A percentile compares a stretch with the other conserved stretches of the same genome.
Conservation (phyloP, 1,284 basidiomycete species). For the Clitocybe nebularis region DNA sequence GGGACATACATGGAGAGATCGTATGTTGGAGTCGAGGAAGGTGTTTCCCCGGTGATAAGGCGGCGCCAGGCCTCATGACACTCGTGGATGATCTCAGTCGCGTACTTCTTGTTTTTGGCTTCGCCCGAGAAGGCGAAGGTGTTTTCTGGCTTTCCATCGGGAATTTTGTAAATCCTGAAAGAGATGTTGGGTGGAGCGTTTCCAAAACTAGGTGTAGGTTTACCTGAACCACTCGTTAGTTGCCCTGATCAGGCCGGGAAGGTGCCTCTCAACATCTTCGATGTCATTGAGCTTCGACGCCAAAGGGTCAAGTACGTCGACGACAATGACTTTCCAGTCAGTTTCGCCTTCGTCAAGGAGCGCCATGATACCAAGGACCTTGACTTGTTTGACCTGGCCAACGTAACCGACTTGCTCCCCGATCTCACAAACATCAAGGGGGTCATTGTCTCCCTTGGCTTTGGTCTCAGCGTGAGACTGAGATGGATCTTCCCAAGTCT, state of each 20-base stretch:
- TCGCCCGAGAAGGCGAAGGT: slow-evolving; percentile 99
- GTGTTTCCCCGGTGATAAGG: slow-evolving; percentile 78
- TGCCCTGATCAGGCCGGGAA: slow-evolving; percentile 93
- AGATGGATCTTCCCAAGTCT: slow-evolving; percentile 99
- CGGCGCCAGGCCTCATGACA: slow-evolving; percentile 99
- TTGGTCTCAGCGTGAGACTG: slow-evolving; percentile 94
- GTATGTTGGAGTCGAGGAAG: slow-evolving; percentile 67
- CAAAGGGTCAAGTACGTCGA: slow-evolving; percentile 95
- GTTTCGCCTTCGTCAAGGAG: slow-evolving; percentile 97
- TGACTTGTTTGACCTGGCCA: slow-evolving; percentile 99
- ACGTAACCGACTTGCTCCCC: slow-evolving; percentile 98
- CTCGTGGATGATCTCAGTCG: slow-evolving; percentile 97
- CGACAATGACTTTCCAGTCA: slow-evolving; percentile 98
- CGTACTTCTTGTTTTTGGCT: slow-evolving; percentile 99
- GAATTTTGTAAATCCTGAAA: slow-evolving; percentile 92
- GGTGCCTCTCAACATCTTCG: slow-evolving; percentile 98
- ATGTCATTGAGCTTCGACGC: slow-evolving; percentile 98
- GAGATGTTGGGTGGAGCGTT: slow-evolving; percentile 9
- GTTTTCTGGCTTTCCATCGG: slow-evolving; percentile 99
- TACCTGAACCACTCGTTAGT: slow-evolving; percentile 97
- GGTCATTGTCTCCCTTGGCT: slow-evolving; percentile 99
- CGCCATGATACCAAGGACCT: slow-evolving; percentile 99
- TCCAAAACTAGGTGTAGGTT: slow-evolving; percentile 13
- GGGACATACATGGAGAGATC: slow-evolving; percentile 78
- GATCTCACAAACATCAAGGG: slow-evolving; percentile 99